Base-by-base conservation (phyloP, 2,329 filamentous ascomycete species). In the Venturia effusa region DNA sequence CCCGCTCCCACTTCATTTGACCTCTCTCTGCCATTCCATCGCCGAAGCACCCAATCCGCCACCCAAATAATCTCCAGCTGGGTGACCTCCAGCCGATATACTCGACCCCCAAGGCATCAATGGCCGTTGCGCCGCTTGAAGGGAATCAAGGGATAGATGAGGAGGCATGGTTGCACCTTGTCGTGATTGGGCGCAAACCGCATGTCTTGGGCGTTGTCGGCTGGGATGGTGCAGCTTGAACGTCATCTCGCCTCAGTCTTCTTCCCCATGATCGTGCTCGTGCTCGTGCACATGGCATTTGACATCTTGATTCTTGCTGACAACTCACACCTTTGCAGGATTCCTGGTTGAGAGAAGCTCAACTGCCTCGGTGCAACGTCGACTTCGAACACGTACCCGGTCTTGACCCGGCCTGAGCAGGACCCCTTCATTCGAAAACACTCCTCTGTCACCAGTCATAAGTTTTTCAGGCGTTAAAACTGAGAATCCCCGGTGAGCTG, bases 31-130 rank as follows among this genome's bases (percentile, higher is more conserved):
- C 24, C 51, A 19, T n/a, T 32, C 51, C 27, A 17, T 32, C 15
- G 51, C 34, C 51, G 34, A 55, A 55, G 51, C 51, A 55, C 51
- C 51, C 51, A 55, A 55, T n/a, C 22, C 51, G 51, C 51, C 34
- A 55, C 51, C 51, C 51, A 55, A 55, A 3, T 4, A 55, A 3
- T 4, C 11, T 15, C 19, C 13, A n/a, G 19, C 15, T 19, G 11
- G 17, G 32, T 19, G 13, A 32, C 34, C n/a, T 10, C 51, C 51
- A 24, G 51, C 15, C 48, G 3, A 17, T 34, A 1, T 57, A 57
- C 10, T 32, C 19, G 27, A 34, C 51, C 19, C 51, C 51, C 51
- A 57, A 57, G 51, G 51, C 51, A 15, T 34, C 51, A 57, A 34
- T 57, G 8, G 27, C 30, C 27, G 27, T 57, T 22, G 4, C 51